These are phyloP conservation scores for Pseudogymnoascus sp. DNA, from an alignment of 2,329 filamentous ascomycete genomes.

Conservation along the genomic window DNA sequence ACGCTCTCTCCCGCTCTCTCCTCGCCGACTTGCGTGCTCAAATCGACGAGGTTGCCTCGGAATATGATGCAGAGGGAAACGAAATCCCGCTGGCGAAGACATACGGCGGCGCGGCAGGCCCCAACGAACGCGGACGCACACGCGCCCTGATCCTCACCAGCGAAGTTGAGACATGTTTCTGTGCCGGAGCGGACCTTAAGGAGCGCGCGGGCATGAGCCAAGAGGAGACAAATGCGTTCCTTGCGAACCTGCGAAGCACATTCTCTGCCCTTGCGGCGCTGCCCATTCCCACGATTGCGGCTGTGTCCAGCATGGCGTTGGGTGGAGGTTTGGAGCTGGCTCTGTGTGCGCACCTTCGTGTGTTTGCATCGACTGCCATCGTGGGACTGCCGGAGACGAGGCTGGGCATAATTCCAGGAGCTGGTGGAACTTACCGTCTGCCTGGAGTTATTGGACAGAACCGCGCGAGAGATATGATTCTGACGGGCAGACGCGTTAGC, in stretches of 20 bases:
- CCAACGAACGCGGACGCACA: conserved; percentile 49
- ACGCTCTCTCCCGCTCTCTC: conserved; percentile 78
- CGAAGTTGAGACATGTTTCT: conserved; percentile 80
- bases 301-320: conserved; percentile 76
- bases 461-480: conserved; percentile 79
- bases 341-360: conserved; percentile 79
- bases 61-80: conserved; percentile 48
- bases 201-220: conserved; percentile 69
- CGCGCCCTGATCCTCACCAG: conserved; percentile 77
- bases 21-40: conserved; percentile 64
- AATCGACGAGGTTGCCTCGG: conserved; percentile 60
- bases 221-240: conserved; percentile 76
- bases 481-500: conserved; percentile 79
- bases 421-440: conserved; percentile 84
- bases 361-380: conserved; percentile 69
- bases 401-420: conserved; percentile 88
- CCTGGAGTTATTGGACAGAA: conserved; percentile 70
- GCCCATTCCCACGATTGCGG: conserved; percentile 82
- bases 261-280: conserved; percentile 66
- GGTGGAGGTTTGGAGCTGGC: conserved; percentile 92
- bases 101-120: conserved; percentile 39
- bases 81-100: conserved; percentile 36
- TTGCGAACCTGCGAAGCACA: conserved; percentile 66
- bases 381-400: conserved; percentile 87
- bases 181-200: conserved; percentile 90